phyloP scores from a whole-genome alignment of 495 filamentous ascomycete genomes.

The Margaritispora aquatica region DNA sequence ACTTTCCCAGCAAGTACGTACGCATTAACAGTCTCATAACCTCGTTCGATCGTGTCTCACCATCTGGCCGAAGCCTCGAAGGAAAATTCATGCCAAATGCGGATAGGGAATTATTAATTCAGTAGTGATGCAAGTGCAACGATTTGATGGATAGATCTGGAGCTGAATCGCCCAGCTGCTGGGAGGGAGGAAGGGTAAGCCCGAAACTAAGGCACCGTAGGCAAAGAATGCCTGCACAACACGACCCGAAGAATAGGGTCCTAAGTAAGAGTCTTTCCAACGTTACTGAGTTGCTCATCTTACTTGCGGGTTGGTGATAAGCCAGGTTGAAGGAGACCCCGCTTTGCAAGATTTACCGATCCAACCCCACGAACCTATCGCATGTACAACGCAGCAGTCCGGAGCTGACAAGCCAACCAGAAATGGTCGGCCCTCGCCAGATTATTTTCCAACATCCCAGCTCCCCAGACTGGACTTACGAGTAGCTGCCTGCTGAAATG shows the following conservation, averaged over 20 bases:
- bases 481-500: not conserved
- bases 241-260: not conserved
- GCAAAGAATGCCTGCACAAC: not conserved
- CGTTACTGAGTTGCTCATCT: too few species aligned
- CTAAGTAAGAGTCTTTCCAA: too few species aligned
- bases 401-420: not conserved
- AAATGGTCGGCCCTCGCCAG: not conserved
- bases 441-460: not conserved
- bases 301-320: not conserved
- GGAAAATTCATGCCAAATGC: too few species aligned
- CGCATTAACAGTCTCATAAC: too few species aligned
- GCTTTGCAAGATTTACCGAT: not conserved
- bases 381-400: not conserved
- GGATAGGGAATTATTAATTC: too few species aligned
- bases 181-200: too few species aligned
- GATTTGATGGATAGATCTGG: not conserved
- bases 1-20: too few species aligned
- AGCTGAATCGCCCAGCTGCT: too few species aligned
- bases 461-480: not conserved
- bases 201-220: not conserved
- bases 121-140: too few species aligned
- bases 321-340: not conserved
- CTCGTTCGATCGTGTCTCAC: not conserved
- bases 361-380: slow-evolving; percentile 8
- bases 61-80: not conserved